phyloP scores from a whole-genome alignment of 2,329 filamentous ascomycete genomes.

The Cladophialophora chaetospira region DNA sequence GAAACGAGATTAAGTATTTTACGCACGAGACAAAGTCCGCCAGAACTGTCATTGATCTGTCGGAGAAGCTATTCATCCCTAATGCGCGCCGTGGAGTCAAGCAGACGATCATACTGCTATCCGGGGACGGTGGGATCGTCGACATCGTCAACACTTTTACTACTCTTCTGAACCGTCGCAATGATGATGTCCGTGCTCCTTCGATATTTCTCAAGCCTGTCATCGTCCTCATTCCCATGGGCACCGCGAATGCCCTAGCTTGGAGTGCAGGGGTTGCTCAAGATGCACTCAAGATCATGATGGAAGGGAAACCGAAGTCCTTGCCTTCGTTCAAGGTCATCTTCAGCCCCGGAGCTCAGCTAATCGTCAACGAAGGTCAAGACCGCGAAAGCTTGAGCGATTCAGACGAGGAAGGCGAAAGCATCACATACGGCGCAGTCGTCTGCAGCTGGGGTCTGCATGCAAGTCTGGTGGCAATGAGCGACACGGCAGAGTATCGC shows the following conservation, averaged over 20 bases:
- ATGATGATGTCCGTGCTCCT: constrained; percentile 29
- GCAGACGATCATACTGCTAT: constrained; percentile 74
- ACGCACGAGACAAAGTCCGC: constrained; percentile 65
- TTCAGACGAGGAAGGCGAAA: constrained; percentile 17
- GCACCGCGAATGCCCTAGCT: constrained; percentile 50
- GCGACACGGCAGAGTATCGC: constrained; percentile 80
- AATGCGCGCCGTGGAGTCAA: constrained; percentile 49
- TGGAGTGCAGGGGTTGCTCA: constrained; percentile 29
- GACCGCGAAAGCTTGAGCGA: constrained; percentile 37
- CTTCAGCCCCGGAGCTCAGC: constrained; percentile 57
- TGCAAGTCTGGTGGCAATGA: constrained; percentile 84
- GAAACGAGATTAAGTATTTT: constrained; percentile 52
- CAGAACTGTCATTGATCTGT: constrained; percentile 66
- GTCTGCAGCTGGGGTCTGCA: constrained; percentile 91
- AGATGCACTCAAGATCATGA: constrained; percentile 44
- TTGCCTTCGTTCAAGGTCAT: constrained; percentile 65
- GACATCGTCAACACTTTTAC: constrained; percentile 74
- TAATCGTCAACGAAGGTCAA: constrained; percentile 49
- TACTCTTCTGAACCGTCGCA: constrained; percentile 31
- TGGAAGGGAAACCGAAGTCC: constrained; percentile 56
- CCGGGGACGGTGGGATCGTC: constrained; percentile 82
- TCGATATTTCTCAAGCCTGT: constrained; percentile 52
- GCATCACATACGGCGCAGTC: constrained; percentile 67
- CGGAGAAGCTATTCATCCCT: constrained; percentile 52
- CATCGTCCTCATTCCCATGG: constrained; percentile 58